These are phyloP conservation scores for Cutaneotrichosporon sp. DNA, from an alignment of 1,284 basidiomycete species.

Conservation along the genomic window DNA sequence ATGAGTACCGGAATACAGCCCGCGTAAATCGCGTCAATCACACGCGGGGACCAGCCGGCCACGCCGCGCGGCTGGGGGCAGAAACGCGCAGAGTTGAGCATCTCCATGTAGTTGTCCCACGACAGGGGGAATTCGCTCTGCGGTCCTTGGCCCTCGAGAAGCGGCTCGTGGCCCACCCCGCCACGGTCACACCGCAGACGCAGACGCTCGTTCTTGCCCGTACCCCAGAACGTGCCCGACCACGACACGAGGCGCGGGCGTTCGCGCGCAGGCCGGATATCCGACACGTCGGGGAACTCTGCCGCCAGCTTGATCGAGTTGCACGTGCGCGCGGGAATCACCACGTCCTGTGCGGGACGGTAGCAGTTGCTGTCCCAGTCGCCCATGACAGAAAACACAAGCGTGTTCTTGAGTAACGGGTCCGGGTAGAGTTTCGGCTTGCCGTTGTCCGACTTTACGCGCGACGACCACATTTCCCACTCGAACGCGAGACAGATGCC, in stretches of 20 bases:
- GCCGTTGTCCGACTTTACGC: not conserved
- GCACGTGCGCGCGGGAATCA: constrained; percentile 46
- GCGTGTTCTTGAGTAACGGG: constrained; percentile 37
- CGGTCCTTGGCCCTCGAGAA: constrained; percentile 37
- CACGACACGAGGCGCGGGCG: constrained; percentile 38
- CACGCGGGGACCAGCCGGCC: constrained; percentile 49
- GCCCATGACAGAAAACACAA: constrained; percentile 46
- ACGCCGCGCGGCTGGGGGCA: constrained; percentile 49
- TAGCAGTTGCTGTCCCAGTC: constrained; percentile 46
- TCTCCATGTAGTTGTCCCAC: constrained; percentile 47
- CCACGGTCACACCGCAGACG: constrained; percentile 43
- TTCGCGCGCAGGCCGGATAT: constrained; percentile 35
- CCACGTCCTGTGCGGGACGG: constrained; percentile 46
- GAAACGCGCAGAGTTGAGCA: constrained; percentile 46
- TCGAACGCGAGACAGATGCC: constrained; percentile 46
- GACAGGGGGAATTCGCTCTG: constrained; percentile 30
- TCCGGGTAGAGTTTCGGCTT: constrained; percentile 36
- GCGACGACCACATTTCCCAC: constrained; percentile 46
- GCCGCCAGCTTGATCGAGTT: constrained; percentile 28
- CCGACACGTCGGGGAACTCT: constrained; percentile 29
- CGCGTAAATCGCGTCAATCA: constrained; percentile 51
- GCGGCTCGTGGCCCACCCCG: constrained; percentile 35
- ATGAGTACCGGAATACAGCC: constrained; percentile 52
- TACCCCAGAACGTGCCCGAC: constrained; percentile 48
- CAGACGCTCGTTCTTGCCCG: constrained; percentile 43